phyloP scores from a whole-genome alignment of 257 asterid genomes.

The Scutellaria minor region DNA sequence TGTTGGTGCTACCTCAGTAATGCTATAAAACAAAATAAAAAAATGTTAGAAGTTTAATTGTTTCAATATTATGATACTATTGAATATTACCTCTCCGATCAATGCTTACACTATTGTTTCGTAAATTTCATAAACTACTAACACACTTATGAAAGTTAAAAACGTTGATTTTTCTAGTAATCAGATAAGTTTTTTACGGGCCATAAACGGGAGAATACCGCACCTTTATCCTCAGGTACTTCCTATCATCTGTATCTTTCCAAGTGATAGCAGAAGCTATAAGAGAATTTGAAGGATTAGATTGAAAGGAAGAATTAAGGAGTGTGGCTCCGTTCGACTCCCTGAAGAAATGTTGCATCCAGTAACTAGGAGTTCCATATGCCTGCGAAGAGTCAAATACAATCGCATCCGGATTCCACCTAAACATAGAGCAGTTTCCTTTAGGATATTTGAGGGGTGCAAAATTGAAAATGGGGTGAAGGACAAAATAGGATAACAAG shows the following conservation, averaged over 20 bases:
- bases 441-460: not conserved
- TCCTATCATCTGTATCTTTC: constrained; percentile 52
- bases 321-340: constrained; percentile 94
- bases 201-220: not conserved
- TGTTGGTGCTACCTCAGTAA: no score
- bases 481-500: constrained; percentile 22
- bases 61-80: not conserved
- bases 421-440: constrained; percentile 26
- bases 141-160: not conserved
- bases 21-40: no score
- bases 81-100: not conserved
- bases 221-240: constrained; percentile 72
- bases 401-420: constrained; percentile 97
- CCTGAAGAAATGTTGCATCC: constrained; percentile 95
- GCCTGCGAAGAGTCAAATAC: constrained; percentile 73
- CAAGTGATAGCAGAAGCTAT: constrained; percentile 78
- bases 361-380: constrained; percentile 94
- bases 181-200: not conserved
- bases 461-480: not conserved
- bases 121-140: not conserved
- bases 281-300: constrained; percentile 56
- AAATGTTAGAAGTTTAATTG: no score
- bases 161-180: not conserved
- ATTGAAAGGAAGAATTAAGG: constrained; percentile 57
- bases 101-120: not conserved